These are phyloP conservation scores for Buddleja alternifolia DNA, from an alignment of 257 asterid species.

Conservation along the genomic window DNA sequence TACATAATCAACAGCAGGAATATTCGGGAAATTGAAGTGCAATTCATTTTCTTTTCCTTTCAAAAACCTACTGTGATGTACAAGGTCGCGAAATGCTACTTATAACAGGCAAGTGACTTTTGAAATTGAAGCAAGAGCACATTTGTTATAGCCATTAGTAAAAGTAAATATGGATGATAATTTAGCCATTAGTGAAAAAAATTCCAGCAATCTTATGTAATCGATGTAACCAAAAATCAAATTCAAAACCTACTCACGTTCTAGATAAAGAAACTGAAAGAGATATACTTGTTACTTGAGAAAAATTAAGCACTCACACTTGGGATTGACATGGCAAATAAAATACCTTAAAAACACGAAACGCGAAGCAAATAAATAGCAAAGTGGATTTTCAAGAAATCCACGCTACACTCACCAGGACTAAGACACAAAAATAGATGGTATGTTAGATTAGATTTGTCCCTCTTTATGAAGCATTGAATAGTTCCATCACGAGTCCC, in stretches of 20 bases:
- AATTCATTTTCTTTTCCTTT: conserved; percentile 11
- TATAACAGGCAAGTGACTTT: neutral
- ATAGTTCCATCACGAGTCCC: conserved; percentile 91
- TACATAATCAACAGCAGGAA: conserved; percentile 15
- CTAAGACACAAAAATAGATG: conserved; percentile 91
- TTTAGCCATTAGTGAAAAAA: conserved; percentile 6
- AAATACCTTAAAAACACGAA: neutral
- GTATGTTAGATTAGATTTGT: conserved; percentile 79
- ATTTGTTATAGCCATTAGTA: neutral
- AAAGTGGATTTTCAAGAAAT: neutral
- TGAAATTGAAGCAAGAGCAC: conserved; percentile 1
- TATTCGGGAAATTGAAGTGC: neutral
- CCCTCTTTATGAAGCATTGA: conserved; percentile 94
- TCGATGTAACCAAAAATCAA: neutral
- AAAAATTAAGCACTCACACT: neutral
- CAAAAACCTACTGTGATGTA: neutral
- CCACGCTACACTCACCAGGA: conserved; percentile 61
- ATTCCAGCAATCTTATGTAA: neutral
- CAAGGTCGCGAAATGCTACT: neutral
- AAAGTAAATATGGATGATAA: neutral
- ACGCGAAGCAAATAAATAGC: conserved; percentile 1
- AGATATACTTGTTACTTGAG: neutral
- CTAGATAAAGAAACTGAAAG: neutral
- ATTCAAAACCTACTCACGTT: neutral
- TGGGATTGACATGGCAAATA: neutral